A percentile compares a stretch with the other conserved stretches of the same genome.
phyloP scores from a whole-genome alignment of 441 rosid genomes.

The Metrosideros polymorpha region DNA sequence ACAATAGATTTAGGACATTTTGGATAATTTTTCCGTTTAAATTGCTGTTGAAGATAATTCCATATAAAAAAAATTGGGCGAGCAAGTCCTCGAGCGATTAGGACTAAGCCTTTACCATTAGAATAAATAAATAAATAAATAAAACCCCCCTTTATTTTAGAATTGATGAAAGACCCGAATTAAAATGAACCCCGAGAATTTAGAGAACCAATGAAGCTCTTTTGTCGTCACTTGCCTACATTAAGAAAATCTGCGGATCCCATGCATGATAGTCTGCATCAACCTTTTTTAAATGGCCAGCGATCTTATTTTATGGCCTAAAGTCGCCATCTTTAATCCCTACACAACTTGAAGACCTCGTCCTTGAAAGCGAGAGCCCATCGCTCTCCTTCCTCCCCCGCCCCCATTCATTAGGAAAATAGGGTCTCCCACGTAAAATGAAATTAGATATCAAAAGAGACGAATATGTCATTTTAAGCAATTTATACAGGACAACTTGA shows the following conservation, averaged over 20 bases:
- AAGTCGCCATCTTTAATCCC: neutral
- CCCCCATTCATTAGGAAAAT: too few species aligned
- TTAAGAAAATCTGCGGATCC: too few species aligned
- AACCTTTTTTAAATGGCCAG: neutral
- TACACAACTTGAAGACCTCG: too few species aligned
- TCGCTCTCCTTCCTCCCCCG: too few species aligned
- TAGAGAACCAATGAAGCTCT: neutral
- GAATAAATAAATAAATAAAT: too few species aligned
- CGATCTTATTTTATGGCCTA: neutral
- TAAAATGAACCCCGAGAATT: neutral
- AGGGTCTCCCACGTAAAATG: too few species aligned
- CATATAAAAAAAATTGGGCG: neutral
- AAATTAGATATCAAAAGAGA: too few species aligned
- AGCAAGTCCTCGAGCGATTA: neutral
- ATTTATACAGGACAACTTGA: too few species aligned
- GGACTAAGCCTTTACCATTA: neutral
- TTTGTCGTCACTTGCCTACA: neutral
- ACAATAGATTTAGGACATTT: too few species aligned
- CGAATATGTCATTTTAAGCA: too few species aligned
- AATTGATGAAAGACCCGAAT: neutral
- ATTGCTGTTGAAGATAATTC: neutral
- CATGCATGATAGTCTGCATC: neutral
- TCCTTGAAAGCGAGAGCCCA: too few species aligned
- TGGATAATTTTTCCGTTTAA: too few species aligned
- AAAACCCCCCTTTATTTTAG: neutral